Conservation (phyloP, 257 asterid species). For the Rhazya stricta region DNA sequence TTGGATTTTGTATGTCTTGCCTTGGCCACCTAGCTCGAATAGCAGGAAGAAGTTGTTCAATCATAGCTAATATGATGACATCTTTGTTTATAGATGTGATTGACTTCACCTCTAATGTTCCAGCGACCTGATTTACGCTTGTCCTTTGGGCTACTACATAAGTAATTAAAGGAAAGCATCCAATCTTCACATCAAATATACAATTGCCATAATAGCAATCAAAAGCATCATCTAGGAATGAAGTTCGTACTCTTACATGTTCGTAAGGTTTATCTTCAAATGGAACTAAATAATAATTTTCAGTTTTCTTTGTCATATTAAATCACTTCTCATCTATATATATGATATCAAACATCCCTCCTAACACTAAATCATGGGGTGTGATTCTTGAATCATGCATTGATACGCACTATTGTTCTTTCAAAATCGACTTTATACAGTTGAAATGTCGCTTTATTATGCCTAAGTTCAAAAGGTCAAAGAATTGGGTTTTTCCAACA, state of each 20-base stretch:
- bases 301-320: background rate
- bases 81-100: too few species aligned
- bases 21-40: too few species aligned
- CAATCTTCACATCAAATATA: background rate
- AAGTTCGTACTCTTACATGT: background rate
- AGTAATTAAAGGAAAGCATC: background rate
- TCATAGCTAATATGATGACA: too few species aligned
- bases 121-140: background rate
- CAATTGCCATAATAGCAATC: background rate
- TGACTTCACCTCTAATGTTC: too few species aligned
- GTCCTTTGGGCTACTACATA: background rate
- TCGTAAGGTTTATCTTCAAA: background rate
- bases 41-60: too few species aligned
- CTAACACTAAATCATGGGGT: background rate
- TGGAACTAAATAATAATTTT: background rate
- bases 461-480: too few species aligned
- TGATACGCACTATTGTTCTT: too few species aligned
- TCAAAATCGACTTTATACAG: too few species aligned
- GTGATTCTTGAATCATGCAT: too few species aligned
- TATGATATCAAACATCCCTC: background rate
- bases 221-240: background rate
- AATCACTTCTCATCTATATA: background rate
- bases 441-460: too few species aligned
- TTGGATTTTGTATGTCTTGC: too few species aligned
- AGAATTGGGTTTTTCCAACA: too few species aligned